phyloP scores from a whole-genome alignment of 2,329 filamentous ascomycete species.

The Akanthomyces dipterigenus region DNA sequence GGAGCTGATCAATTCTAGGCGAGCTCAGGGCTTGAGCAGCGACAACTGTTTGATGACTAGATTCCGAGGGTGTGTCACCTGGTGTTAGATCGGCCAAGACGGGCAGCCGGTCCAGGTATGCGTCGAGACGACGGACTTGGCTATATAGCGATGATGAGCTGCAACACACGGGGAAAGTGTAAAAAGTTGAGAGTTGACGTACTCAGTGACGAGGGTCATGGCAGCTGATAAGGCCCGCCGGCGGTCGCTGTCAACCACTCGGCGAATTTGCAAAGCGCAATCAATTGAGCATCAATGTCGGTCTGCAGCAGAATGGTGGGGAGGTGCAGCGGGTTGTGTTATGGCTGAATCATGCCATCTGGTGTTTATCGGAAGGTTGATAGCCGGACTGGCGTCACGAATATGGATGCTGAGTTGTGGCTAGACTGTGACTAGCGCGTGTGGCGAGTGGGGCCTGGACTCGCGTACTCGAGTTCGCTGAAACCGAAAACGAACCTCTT shows the following conservation, averaged over 20 bases:
- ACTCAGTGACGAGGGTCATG: conserved; percentile 45
- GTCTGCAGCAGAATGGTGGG: neutral
- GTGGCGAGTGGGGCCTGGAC: neutral
- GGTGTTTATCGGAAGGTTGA: conserved; percentile 7
- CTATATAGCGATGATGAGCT: conserved; percentile 27
- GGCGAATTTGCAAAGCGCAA: neutral
- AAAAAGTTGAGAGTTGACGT: conserved; percentile 20
- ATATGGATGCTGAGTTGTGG: neutral
- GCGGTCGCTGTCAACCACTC: conserved; percentile 1
- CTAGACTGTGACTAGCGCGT: too few relatives aligned
- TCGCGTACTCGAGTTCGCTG: conserved; percentile 6
- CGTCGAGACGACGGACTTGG: conserved; percentile 57
- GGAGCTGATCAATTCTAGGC: conserved; percentile 53
- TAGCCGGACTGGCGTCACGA: conserved; percentile 4
- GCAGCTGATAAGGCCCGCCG: conserved; percentile 8
- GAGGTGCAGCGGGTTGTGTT: neutral
- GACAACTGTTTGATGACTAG: conserved; percentile 28
- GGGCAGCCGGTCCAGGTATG: conserved; percentile 56
- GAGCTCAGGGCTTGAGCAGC: conserved; percentile 40
- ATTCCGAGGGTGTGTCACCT: conserved; percentile 33
- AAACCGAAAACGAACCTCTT: conserved; percentile 5
- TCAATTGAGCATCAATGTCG: conserved; percentile 11
- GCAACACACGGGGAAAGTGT: neutral
- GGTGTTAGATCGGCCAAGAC: conserved; percentile 33
- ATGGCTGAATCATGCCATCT: conserved; percentile 5